Evolutionary conservation across 2,329 filamentous ascomycete genomes (phyloP).

Genomic region (Ophiognomonia clavigignenti-juglandacearum): DNA sequence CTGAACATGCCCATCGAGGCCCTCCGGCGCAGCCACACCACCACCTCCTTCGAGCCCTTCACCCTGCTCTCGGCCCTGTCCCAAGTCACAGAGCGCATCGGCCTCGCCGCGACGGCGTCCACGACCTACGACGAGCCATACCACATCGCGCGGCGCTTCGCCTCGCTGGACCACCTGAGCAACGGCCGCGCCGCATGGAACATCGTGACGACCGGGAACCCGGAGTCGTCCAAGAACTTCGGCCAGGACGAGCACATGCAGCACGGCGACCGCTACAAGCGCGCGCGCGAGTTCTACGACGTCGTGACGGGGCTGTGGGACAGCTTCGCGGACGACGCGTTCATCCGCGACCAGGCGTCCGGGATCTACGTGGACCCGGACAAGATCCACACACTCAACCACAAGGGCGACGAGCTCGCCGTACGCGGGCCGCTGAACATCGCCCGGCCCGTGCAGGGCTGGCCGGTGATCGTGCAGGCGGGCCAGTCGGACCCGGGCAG

Average conservation of each 20-base stretch:
- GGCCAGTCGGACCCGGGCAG: conserved; percentile 47
- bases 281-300: conserved; percentile 47
- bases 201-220: conserved; percentile 48
- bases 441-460: conserved; percentile 46
- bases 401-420: conserved; percentile 41
- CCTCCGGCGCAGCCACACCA: conserved; percentile 51
- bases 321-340: conserved; percentile 51
- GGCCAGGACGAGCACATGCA: conserved; percentile 44
- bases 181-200: conserved; percentile 49
- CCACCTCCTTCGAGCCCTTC: conserved; percentile 53
- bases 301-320: conserved; percentile 50
- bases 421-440: conserved; percentile 47
- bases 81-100: conserved; percentile 42
- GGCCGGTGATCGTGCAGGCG: conserved; percentile 52
- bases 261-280: conserved; percentile 44
- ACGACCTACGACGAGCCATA: conserved; percentile 52
- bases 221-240: conserved; percentile 48
- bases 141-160: conserved; percentile 48
- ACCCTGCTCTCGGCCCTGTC: conserved; percentile 47
- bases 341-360: conserved; percentile 40
- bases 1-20: conserved; percentile 53
- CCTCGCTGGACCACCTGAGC: conserved; percentile 47
- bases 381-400: conserved; percentile 47
- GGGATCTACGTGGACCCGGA: conserved; percentile 46
- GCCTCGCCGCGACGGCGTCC: conserved; percentile 48